A percentile compares a stretch with the other conserved stretches of the same genome.
Conservation (phyloP, 2,329 filamentous ascomycete genomes). For the Botrytis medusae region DNA sequence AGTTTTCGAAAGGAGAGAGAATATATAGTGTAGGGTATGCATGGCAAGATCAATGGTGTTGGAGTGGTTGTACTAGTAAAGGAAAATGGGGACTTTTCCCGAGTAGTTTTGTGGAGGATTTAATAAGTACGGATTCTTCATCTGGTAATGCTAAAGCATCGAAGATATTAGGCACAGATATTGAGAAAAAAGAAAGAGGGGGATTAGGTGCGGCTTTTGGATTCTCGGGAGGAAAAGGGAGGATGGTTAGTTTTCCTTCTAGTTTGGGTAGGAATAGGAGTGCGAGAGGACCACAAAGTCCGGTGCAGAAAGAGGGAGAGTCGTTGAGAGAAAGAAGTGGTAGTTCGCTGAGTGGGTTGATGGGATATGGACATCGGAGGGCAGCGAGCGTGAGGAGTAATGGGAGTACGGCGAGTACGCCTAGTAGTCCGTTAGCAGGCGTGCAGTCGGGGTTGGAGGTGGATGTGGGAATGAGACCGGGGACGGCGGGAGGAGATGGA, state of each 20-base stretch:
- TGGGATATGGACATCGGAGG: slow-evolving; percentile 17
- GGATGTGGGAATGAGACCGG: slow-evolving; percentile 1
- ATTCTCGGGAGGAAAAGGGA: background rate
- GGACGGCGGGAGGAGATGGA: slow-evolving; percentile 48
- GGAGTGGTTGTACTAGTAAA: slow-evolving; percentile 35
- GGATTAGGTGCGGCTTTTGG: slow-evolving; percentile 9
- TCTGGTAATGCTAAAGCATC: slow-evolving; percentile 5
- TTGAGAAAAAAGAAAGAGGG: slow-evolving; percentile 23
- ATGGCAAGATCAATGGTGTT: slow-evolving; percentile 39
- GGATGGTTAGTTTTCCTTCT: slow-evolving; percentile 16
- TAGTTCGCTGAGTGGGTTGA: slow-evolving; percentile 9
- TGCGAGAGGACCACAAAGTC: background rate
- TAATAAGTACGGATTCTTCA: slow-evolving; percentile 20
- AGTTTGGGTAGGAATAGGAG: slow-evolving; percentile 16
- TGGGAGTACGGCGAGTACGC: slow-evolving; percentile 18
- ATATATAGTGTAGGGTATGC: slow-evolving; percentile 36
- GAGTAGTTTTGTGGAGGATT: slow-evolving; percentile 33
- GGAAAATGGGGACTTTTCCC: slow-evolving; percentile 40
- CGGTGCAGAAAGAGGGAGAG: background rate
- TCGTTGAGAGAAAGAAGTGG: slow-evolving; percentile 1
- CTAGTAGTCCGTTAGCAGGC: background rate
- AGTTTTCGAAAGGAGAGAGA: slow-evolving; percentile 37
- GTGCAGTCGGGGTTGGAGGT: slow-evolving; percentile 4
- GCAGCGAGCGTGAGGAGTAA: slow-evolving; percentile 19
- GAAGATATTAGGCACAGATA: slow-evolving; percentile 8